These are phyloP conservation scores for Physaria fendleri DNA, from an alignment of 345 rosid genomes.

Conservation along the genomic window DNA sequence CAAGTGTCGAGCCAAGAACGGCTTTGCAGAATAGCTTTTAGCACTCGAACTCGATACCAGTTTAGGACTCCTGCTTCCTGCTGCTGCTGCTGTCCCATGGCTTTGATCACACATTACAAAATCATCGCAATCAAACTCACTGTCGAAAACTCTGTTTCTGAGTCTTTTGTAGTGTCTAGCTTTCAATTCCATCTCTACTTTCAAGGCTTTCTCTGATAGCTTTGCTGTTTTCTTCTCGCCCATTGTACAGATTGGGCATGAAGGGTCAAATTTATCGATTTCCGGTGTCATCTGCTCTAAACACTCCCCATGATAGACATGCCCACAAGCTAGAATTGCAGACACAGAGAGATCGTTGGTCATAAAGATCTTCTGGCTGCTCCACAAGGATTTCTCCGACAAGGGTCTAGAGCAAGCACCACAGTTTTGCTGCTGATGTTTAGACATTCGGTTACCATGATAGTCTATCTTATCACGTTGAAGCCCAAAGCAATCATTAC, in stretches of 20 bases:
- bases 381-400: slow-evolving; percentile 73
- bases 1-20: slow-evolving; percentile 70
- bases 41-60: slow-evolving; percentile 57
- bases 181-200: slow-evolving; percentile 67
- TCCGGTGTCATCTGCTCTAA: slow-evolving; percentile 84
- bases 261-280: slow-evolving; percentile 73
- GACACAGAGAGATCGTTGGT: slow-evolving; percentile 64
- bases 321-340: slow-evolving; percentile 83
- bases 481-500: slow-evolving; percentile 44
- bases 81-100: slow-evolving; percentile 30
- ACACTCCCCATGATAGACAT: slow-evolving; percentile 94
- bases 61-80: slow-evolving; percentile 45
- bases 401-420: slow-evolving; percentile 82
- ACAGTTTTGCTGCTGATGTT: slow-evolving; percentile 64
- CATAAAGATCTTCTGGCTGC: slow-evolving; percentile 60
- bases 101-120: slow-evolving; percentile 34
- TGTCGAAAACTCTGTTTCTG: slow-evolving; percentile 58
- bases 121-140: slow-evolving; percentile 50
- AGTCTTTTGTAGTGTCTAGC: slow-evolving; percentile 57
- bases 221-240: slow-evolving; percentile 71
- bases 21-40: slow-evolving; percentile 48
- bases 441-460: slow-evolving; percentile 37
- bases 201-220: slow-evolving; percentile 74
- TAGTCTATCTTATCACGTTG: slow-evolving; percentile 42
- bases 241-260: slow-evolving; percentile 86